These are phyloP conservation scores for Podosphaera fusca DNA, from an alignment of 2,329 filamentous ascomycete species.

Conservation along the genomic window DNA sequence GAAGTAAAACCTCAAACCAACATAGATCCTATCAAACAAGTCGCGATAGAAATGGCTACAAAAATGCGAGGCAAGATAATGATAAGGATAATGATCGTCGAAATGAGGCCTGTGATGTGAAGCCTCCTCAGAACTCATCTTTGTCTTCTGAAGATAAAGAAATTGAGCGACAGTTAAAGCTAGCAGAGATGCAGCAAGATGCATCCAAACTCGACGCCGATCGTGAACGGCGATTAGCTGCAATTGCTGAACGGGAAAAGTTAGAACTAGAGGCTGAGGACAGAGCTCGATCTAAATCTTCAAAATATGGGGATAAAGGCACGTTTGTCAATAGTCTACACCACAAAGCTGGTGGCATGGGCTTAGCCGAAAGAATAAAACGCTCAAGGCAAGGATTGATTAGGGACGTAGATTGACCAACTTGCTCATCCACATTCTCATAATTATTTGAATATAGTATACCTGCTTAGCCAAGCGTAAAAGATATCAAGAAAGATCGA, in stretches of 20 bases:
- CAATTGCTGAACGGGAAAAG: constrained; percentile 41
- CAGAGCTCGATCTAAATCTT: constrained; percentile 30
- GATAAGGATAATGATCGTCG: constrained; percentile 10
- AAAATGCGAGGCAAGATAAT: constrained; percentile 9
- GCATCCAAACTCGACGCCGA: constrained; percentile 48
- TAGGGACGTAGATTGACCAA: constrained; percentile 19
- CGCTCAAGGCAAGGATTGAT: constrained; percentile 23
- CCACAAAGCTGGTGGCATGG: constrained; percentile 29
- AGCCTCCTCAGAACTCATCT: constrained; percentile 10
- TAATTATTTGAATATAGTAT: neutral
- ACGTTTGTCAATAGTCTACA: constrained; percentile 42
- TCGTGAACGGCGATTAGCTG: constrained; percentile 42
- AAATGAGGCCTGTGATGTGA: constrained; percentile 10
- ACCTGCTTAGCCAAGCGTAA: too few relatives aligned
- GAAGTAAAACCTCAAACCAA: constrained; percentile 16
- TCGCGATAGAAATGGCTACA: constrained; percentile 11
- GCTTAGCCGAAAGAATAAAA: constrained; percentile 28
- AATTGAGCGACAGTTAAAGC: constrained; percentile 38
- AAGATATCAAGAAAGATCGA: too few relatives aligned
- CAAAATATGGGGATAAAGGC: constrained; percentile 37
- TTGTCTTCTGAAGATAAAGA: constrained; percentile 17
- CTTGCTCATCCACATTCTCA: neutral
- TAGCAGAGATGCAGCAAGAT: constrained; percentile 52
- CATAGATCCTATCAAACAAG: constrained; percentile 10
- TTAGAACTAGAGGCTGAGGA: constrained; percentile 44